Evolutionary conservation across 2,329 filamentous ascomycete genomes (phyloP), one percentile per base, ranked within the genome.

Genomic region (Beauveria pseudobassiana): DNA sequence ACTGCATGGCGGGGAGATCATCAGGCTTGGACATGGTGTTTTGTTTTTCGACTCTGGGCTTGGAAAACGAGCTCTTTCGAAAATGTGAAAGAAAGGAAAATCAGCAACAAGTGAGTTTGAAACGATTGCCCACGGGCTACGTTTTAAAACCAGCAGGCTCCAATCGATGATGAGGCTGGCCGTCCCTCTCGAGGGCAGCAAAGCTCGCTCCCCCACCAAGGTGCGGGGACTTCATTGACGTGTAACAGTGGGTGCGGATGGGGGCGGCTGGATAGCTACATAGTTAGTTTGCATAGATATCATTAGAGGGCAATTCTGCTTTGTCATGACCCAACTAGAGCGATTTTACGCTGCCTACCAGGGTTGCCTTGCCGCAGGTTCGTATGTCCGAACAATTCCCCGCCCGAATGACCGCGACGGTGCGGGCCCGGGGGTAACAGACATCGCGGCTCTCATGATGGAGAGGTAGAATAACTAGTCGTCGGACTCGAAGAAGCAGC

Each of bases 1-100:
- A 90, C 69, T 87, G 79, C 88, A 90, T 90, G 59, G 73, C 75
- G 59, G 75, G 77, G 57, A 75, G 70, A 65, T 75, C 76, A 59
- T 76, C 74, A 52, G 78, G 77, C 65, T 75, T 76, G 12, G 72
- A 67, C 74, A 76, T 76, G 51, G 16, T 57, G 57, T 28, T 16
- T 18, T 18, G 18, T 8, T 50, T 14, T 26, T 16, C 34, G 34
- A 38, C 34, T 5, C 5, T 38, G 12, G 12, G 14, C 34, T 38
- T 38, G 34, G 34, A 16, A 6, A 38, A 38, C n/a, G 12, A 14
- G 34, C 34, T 38, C 34, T 5, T 38, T 38, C 34, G 5, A 14
- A 24, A 18, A 30, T 20, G 45, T 14, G n/a, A 28, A 26, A n/a
- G 3, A 10, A 24, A 6, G 14, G 24, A n/a, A 9, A 6, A 16